Evolutionary conservation across 2,329 filamentous ascomycete species (phyloP), one percentile per base, ranked within the genome.

Genomic region (Didymella lethalis): DNA sequence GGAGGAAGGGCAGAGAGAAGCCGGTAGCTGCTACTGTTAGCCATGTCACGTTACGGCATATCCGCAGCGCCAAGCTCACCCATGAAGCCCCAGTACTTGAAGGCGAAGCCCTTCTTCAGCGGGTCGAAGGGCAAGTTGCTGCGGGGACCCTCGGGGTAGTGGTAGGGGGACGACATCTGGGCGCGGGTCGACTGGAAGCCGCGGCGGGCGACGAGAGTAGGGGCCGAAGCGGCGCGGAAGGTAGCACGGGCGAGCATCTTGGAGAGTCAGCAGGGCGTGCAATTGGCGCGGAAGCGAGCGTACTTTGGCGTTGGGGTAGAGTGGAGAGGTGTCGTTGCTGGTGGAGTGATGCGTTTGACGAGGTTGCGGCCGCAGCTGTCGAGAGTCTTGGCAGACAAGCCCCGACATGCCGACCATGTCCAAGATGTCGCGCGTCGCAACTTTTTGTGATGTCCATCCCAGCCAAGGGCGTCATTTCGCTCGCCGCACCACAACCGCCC

Each of bases 111-210:
- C 82, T 88, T 91, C 78, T 89, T 94, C 83, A 92, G 85, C 69
- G 95, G 91, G 86, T 99, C 96, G 88, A 99, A 99, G 69, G 95
- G 95, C 68, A 99, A 82, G 87, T 97, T 98, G 85, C 86, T 89
- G 82, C 92, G 90, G 76, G 94, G 91, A 67, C 94, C 95, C 85
- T 98, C 94, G 72, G 94, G 90, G 85, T 99, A 99, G 86, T 99
- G 95, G 89, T 96, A 97, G 66, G 93, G 93, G 78, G 92, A 96
- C 73, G 85, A 87, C 78, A 96, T 83, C 80, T 91, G 92, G 78
- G 90, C 82, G 76, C 92, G 91, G 79, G 94, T 96, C 76, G 92
- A 88, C 81, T 93, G 90, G 90, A 99, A 97, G 83, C 90, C 92
- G 81, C 95, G 93, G 84, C 93, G 92, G 86, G 89, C 86, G 83